Evolutionary conservation across 2,329 filamentous ascomycete species (phyloP), one percentile per base, ranked within the genome.

Genomic region (Ophidiomyces ophidiicola): DNA sequence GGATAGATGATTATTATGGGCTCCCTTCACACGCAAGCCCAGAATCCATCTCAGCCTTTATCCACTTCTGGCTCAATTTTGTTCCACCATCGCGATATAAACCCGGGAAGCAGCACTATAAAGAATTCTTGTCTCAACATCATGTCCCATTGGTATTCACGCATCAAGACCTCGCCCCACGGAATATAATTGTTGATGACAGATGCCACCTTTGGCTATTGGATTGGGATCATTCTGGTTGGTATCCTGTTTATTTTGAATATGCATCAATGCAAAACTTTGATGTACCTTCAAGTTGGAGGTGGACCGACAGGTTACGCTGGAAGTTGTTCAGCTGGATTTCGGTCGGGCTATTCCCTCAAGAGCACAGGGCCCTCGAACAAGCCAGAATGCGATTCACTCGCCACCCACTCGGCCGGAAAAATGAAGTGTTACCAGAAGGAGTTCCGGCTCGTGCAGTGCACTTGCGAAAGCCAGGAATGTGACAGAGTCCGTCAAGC

Each of bases 141-240:
- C 12, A 35, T 17, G 19, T 15, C 21, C 32, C 32, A 3, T 29
- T 54, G 6, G 53, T 54, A 4, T 51, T 58, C 30, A 55, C 53
- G 41, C 49, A 59, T 48, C 52, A 58, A 48, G 52, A 58, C 32
- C 52, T 58, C 40, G 50, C 52, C 33, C 52, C 50, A 7, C 48
- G 50, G 7, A 58, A 56, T 44, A 46, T 57, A 2, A 44, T 58
- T 21, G 41, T 57, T 39, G 50, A 56, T 42, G 42, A 46, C 35
- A 36, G 25, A 21, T 32, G 33, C 18, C 35, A 25, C n/a, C 39
- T 46, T 26, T 46, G 42, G 39, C 24, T 46, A 11, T 12, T 46
- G 15, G 42, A 44, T 19, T 46, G 44, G 44, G 42, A 46, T 33
- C 20, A 30, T 28, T 37, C 38, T 15, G 42, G 44, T 17, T 46